Base-by-base conservation (phyloP, 2,329 filamentous ascomycete species). In the Sphaerulina vaccinii region DNA sequence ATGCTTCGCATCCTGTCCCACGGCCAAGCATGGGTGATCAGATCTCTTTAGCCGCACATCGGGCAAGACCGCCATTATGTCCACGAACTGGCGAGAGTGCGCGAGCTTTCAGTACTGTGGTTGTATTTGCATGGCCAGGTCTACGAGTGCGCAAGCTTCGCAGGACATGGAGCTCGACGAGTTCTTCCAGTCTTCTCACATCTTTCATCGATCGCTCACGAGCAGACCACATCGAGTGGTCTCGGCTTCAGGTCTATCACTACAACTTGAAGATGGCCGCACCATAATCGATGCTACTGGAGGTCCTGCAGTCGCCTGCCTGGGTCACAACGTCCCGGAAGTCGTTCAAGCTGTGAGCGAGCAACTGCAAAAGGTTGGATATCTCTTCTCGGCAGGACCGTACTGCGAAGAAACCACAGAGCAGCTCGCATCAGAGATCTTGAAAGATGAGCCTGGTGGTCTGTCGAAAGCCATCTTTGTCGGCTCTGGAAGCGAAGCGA, bases 391-490 rank as follows among this genome's bases (percentile, higher is more conserved):
- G 8, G 42, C 42, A 21, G 42, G 42, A 13, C 42, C 42, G 22
- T 45, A 45, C 22, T 45, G 23, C 10, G 42, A 45, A n/a, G 42
- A 45, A 9, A 45, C 74, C 1, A 73, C 76, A 1, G 78, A 82
- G 49, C 73, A 78, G 2, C 68, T 81, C 15, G 78, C 75, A 2
- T 61, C 62, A 1, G 65, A 73, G 3, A 59, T 83, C 13, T 64
- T 76, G 19, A 67, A 71, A 11, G 74, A 73, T 0, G 81, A 33
- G 9, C 42, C 35, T 5, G 43, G 43, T 7, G 39, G 33, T 3
- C 13, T 53, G 16, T 43, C 18, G 7, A 55, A 57, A 22, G 58
- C 52, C 22, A 42, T 55, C 16, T 56, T 57, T 32, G 23, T 57
- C 13, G 42, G 39, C n/a, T 52, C 48, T 5, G 61, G 61, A 5